Conservation (phyloP, 208 protist genomes). For the Porcisia deanei region DNA sequence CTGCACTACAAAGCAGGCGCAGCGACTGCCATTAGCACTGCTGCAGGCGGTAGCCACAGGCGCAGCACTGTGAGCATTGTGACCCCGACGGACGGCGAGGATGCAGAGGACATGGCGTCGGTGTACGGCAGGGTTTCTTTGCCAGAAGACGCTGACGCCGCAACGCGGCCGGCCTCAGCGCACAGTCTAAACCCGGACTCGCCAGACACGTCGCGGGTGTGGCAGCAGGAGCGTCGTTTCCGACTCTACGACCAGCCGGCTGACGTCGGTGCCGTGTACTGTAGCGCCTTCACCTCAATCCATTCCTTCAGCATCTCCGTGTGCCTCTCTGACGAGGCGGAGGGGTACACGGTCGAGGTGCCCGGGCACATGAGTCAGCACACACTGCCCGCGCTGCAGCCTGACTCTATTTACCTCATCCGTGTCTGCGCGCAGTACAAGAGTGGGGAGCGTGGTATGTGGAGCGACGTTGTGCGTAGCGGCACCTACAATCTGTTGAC, state of each 20-base stretch:
- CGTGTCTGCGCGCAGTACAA: constrained; percentile 78
- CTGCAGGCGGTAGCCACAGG: background rate
- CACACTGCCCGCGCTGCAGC: constrained; percentile 56
- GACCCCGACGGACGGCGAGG: background rate
- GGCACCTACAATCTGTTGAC: constrained; percentile 79
- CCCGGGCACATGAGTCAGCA: constrained; percentile 44
- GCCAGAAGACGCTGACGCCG: background rate
- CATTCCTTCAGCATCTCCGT: constrained; percentile 53
- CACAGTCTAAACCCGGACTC: constrained; percentile 12
- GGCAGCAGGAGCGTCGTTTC: constrained; percentile 35
- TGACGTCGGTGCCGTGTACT: constrained; percentile 47
- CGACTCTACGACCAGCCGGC: constrained; percentile 58
- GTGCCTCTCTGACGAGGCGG: constrained; percentile 42
- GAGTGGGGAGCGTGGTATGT: constrained; percentile 68
- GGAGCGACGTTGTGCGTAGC: constrained; percentile 50
- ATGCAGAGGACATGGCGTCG: background rate
- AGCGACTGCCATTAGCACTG: background rate
- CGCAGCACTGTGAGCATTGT: background rate
- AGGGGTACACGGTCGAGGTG: constrained; percentile 62
- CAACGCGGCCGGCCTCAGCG: background rate
- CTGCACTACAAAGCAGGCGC: constrained; percentile 32
- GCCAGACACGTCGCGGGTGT: constrained; percentile 11
- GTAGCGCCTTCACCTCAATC: constrained; percentile 46
- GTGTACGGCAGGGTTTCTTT: background rate
- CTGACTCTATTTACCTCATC: constrained; percentile 74